Evolutionary conservation across 768 basidiomycete genomes (phyloP).

Genomic region (Pleurotus giganteus): DNA sequence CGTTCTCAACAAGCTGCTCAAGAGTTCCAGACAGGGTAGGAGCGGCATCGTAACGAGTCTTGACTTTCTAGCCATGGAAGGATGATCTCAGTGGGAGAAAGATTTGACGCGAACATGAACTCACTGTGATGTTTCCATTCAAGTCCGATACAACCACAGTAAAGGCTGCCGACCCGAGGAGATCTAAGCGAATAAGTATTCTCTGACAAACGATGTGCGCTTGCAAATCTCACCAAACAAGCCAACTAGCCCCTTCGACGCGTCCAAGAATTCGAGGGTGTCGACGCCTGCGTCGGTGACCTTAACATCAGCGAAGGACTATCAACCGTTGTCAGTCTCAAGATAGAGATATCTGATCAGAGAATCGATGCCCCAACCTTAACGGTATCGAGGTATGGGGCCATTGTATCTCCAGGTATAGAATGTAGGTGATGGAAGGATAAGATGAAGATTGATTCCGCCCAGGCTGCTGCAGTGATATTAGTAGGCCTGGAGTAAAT

Average conservation of each 20-base stretch:
- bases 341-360: neutral
- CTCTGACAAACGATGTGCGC: neutral
- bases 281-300: conserved; percentile 86
- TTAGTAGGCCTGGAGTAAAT: too few species aligned
- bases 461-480: neutral
- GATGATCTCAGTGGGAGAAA: conserved; percentile 5
- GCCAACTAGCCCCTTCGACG: conserved; percentile 82
- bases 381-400: conserved; percentile 72
- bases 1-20: conserved; percentile 79
- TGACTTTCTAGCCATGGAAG: conserved; percentile 65
- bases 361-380: conserved; percentile 43
- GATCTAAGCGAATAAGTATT: conserved; percentile 44
- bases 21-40: conserved; percentile 72
- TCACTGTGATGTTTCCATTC: conserved; percentile 86
- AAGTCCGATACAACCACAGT: conserved; percentile 80
- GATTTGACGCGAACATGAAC: conserved; percentile 19
- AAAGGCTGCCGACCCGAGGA: conserved; percentile 86
- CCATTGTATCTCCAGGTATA: conserved; percentile 42
- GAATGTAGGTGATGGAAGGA: conserved; percentile 14
- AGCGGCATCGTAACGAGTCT: conserved; percentile 68
- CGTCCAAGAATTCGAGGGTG: conserved; percentile 85
- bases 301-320: conserved; percentile 95
- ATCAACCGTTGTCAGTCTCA: neutral
- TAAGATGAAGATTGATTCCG: conserved; percentile 8
- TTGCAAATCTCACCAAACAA: conserved; percentile 69